Evolutionary conservation across 371 early-diverging fungal genomes (phyloP).

Genomic region (Dinochytrium kinnereticum): DNA sequence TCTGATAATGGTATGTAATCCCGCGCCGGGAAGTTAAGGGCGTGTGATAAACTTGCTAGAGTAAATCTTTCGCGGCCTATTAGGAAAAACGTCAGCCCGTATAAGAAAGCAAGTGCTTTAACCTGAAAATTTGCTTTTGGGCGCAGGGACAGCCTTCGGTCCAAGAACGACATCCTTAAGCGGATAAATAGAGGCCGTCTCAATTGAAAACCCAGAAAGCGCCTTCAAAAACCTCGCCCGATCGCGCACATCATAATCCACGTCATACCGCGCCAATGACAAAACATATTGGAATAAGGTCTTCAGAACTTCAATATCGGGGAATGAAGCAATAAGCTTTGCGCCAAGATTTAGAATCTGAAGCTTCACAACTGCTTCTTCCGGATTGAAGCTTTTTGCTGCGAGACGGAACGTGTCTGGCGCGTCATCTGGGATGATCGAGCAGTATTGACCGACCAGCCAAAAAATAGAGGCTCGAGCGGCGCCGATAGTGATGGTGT

Average conservation of each 20-base stretch:
- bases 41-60: slow-evolving; percentile 82
- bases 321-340: slow-evolving; percentile 41
- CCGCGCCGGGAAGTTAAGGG: slow-evolving; percentile 68
- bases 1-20: slow-evolving; percentile 84
- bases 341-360: slow-evolving; percentile 83
- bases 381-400: slow-evolving; percentile 72
- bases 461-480: slow-evolving; percentile 82
- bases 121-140: slow-evolving; percentile 22
- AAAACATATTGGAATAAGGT: slow-evolving; percentile 70
- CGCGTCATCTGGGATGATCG: slow-evolving; percentile 59
- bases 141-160: slow-evolving; percentile 27
- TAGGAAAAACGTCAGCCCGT: not conserved
- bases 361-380: slow-evolving; percentile 73
- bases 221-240: slow-evolving; percentile 82
- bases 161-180: slow-evolving; percentile 35
- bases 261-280: slow-evolving; percentile 87
- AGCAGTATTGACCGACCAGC: slow-evolving; percentile 80
- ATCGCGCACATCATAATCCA: slow-evolving; percentile 88
- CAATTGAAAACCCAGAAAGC: slow-evolving; percentile 36
- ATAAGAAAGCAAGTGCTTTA: slow-evolving; percentile 4
- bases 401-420: slow-evolving; percentile 84
- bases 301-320: slow-evolving; percentile 16
- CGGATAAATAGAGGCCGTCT: slow-evolving; percentile 12
- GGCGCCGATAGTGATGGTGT: slow-evolving; percentile 68
- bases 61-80: slow-evolving; percentile 68